Evolutionary conservation across 805 yeast species (phyloP).

Genomic region (Metschnikowia proteae): DNA sequence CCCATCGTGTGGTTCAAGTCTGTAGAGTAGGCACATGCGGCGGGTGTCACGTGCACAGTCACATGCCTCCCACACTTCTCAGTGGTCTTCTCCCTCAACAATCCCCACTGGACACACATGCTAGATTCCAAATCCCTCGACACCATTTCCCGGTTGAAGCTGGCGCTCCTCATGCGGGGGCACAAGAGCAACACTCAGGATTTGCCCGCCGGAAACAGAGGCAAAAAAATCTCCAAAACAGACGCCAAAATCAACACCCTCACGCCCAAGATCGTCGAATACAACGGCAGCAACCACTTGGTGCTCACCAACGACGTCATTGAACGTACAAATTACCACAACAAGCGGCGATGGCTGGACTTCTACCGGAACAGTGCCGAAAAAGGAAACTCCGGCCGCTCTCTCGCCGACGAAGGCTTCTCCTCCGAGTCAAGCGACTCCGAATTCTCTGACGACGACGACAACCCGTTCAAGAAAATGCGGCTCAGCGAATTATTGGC

Average conservation of each 20-base stretch:
- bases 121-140: conserved; percentile 38
- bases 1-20: too few relatives aligned
- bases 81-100: not conserved
- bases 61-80: not conserved
- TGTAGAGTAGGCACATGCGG: too few relatives aligned
- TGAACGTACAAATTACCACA: conserved; percentile 24
- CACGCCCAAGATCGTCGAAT: conserved; percentile 36
- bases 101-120: conserved; percentile 19
- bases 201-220: conserved; percentile 26
- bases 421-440: conserved; percentile 1
- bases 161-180: conserved; percentile 27
- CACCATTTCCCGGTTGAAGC: conserved; percentile 36
- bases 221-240: conserved; percentile 25
- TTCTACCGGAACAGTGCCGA: conserved; percentile 13
- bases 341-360: conserved; percentile 38
- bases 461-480: conserved; percentile 27
- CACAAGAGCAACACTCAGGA: conserved; percentile 7
- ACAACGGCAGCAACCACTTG: conserved; percentile 32
- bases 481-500: conserved; percentile 51
- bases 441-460: conserved; percentile 9
- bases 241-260: conserved; percentile 21
- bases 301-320: conserved; percentile 36
- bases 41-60: not conserved
- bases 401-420: not conserved
- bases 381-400: not conserved